Evolutionary conservation across 78 protist genomes (phyloP), one percentile per base, ranked within the genome.

Genomic region (Tieghemostelium lacteum): DNA sequence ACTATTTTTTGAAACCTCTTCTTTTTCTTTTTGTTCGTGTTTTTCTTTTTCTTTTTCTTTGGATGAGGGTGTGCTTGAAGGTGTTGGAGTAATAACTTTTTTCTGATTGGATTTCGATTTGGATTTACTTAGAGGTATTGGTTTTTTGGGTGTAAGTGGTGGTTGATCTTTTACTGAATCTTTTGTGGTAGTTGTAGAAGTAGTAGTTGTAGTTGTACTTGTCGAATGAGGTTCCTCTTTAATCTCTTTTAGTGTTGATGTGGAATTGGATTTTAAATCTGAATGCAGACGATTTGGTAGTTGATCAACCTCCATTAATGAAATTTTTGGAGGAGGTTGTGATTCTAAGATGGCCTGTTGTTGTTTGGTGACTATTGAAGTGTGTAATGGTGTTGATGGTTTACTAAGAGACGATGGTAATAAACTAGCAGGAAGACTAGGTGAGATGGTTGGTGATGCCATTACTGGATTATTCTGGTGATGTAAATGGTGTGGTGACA

Each of bases 21-120:
- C 52, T 63, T 75, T 42, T 62, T 20, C 57, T 40, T 54, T 39
- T 57, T 73, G 36, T 73, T 34, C 36, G 24, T 73, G 20, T 14
- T 33, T 22, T 39, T 34, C 49, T 74, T 50, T 60, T 28, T 74
- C 55, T 24, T 62, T 75, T 62, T 75, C 72, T 36, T 34, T 52
- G 4, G 14, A 45, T 45, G 10, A 45, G 10, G 3, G 3, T 29
- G 2, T 36, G 49, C 34, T 29, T 34, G 29, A 5, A 8, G 29
- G 22, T 10, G 14, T 36, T 40, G 34, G 20, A 55, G 24, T 49
- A 14, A 3, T 24, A 19, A 49, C 36, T 49, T 0, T 58, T 49
- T 73, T 75, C 57, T 42, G 14, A 37, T 14, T 36, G 71, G 52
- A 45, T 45, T 10, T 45, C 10, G 52, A 14, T 45, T 45, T 45